phyloP scores from a whole-genome alignment of 176 grass and related monocot species.

The Juncus inflexus region DNA sequence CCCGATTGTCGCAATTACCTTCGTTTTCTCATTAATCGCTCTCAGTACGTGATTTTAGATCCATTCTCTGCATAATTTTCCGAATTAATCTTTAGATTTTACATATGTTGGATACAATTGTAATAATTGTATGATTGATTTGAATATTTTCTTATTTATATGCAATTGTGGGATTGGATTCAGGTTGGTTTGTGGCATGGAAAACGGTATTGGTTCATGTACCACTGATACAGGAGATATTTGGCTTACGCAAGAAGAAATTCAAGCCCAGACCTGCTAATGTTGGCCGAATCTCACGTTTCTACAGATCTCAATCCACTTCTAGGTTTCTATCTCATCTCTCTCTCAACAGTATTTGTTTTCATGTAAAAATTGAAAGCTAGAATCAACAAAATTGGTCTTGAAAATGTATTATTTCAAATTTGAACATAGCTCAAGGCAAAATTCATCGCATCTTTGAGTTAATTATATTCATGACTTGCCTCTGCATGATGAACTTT shows the following conservation, averaged over 20 bases:
- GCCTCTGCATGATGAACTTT: background rate
- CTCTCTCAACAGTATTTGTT: background rate
- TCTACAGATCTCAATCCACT: slow-evolving; percentile 47
- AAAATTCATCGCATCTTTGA: too few relatives aligned
- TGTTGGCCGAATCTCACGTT: slow-evolving; percentile 48
- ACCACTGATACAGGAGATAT: slow-evolving; percentile 89
- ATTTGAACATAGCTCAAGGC: too few relatives aligned
- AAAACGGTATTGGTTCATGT: slow-evolving; percentile 92
- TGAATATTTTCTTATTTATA: slow-evolving; percentile 4
- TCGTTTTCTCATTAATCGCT: slow-evolving; percentile 65
- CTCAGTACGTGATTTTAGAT: slow-evolving; percentile 42
- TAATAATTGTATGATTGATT: background rate
- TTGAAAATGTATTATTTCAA: too few relatives aligned
- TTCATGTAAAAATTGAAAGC: too few relatives aligned
- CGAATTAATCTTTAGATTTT: background rate
- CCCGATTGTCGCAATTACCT: slow-evolving; percentile 57
- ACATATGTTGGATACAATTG: background rate
- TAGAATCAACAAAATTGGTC: too few relatives aligned
- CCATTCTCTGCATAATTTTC: background rate
- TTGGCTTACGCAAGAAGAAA: slow-evolving; percentile 88
- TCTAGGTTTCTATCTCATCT: slow-evolving; percentile 16
- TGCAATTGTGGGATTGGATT: slow-evolving; percentile 6
- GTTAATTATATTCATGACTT: background rate
- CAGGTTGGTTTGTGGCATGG: slow-evolving; percentile 97
- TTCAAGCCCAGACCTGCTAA: slow-evolving; percentile 66